Evolutionary conservation across 176 grass and related monocot genomes (phyloP).

Genomic region (Bromus sterilis): DNA sequence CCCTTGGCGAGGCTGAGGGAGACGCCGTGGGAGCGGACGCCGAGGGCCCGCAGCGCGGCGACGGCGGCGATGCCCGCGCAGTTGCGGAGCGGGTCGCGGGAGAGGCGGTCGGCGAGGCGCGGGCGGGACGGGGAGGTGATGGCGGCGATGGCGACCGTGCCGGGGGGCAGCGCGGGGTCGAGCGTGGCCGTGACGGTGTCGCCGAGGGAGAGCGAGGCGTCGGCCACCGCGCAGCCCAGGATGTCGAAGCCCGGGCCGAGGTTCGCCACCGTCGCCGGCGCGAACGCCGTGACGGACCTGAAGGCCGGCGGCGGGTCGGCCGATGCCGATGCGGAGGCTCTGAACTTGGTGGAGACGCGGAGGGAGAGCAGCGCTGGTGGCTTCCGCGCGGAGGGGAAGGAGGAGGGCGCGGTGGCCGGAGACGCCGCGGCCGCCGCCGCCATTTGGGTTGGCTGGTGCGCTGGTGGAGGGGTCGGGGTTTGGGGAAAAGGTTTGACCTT

Average conservation of each 20-base stretch:
- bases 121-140: neutral
- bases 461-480: neutral
- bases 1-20: neutral
- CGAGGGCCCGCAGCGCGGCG: neutral
- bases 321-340: neutral
- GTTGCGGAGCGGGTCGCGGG: neutral
- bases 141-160: neutral
- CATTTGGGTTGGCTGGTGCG: too few species aligned
- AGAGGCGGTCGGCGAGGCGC: neutral
- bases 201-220: too few species aligned
- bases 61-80: neutral
- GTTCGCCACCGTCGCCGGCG: neutral
- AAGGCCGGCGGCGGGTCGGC: neutral
- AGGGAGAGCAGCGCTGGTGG: neutral
- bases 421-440: too few species aligned
- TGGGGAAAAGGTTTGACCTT: neutral
- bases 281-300: neutral
- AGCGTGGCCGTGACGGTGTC: neutral
- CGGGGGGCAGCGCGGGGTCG: neutral
- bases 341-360: neutral
- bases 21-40: neutral
- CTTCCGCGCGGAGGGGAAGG: neutral
- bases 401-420: neutral
- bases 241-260: neutral
- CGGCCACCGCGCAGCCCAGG: neutral